Base-by-base conservation (phyloP, 164 flowering plant species). In the Taxillus chinensis region DNA sequence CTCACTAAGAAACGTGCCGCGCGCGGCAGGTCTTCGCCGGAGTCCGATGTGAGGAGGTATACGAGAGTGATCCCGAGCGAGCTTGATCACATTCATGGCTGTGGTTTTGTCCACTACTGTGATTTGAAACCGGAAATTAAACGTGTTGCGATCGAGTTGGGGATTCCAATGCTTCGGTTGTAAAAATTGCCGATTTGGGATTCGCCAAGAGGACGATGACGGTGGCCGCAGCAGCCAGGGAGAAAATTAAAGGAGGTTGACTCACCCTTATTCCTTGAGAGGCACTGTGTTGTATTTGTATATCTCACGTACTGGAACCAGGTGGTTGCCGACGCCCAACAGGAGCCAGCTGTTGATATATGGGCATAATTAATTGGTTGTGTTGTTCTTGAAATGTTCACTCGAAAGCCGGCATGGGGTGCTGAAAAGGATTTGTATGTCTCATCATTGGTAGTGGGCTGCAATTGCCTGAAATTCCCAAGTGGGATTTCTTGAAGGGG, bases 321-420 rank as follows among this genome's bases (percentile, higher is more conserved):
- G 37, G 68, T 51, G 40, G 62, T 68, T 45, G 17, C n/a, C 16
- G 61, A 68, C 13, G 27, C 16, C 15, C 56, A 55, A 12, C 75
- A 72, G 53, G 65, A 64, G 42, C 45, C 49, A 8, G 61, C 62
- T 37, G 38, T 45, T 55, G 75, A 73, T 68, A 59, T 73, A 40
- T 73, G 75, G 75, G 75, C 72, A n/a, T n/a, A n/a, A n/a, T n/a
- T 10, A 7, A 68, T n/a, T 39, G 75, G 72, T 0, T 73, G 76
- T 39, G 61, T 67, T 7, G 76, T 73, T 41, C 60, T 62, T 8
- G 67, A 73, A 67, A 73, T 73, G 76, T 17, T 73, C 0, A 69
- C 73, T 0, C 73, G 76, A 3, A 68, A 64, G 41, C 63, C 69
- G 2, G 64, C 66, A 2, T 72, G 71, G 75, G 56, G 39, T 8